Conservation (phyloP, 192 early-diverging fungal species). For the Tieghemiomyces parasiticus region DNA sequence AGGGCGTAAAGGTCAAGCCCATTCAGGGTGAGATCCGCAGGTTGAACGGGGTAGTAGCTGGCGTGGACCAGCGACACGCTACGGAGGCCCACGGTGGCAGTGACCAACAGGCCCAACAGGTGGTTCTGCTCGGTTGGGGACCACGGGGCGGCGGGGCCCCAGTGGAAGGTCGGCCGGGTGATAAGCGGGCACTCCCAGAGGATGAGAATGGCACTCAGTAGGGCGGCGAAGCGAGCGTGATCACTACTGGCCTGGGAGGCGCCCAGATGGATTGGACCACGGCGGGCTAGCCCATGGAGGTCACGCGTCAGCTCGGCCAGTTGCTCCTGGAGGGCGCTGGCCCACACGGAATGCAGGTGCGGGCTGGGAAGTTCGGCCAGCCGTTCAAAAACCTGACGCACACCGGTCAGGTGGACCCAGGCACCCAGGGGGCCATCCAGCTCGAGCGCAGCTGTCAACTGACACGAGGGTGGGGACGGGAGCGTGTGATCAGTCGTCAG, state of each 20-base stretch:
- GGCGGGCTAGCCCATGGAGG: not conserved
- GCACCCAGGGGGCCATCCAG: not conserved
- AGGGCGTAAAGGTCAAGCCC: constrained; percentile 3
- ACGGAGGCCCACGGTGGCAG: not conserved
- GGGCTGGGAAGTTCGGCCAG: not conserved
- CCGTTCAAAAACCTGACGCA: not conserved
- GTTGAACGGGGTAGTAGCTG: too few species aligned
- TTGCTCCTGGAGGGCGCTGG: not conserved
- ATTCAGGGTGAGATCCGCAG: not conserved
- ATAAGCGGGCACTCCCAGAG: constrained; percentile 9
- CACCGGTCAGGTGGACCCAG: not conserved
- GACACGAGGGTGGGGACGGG: not conserved
- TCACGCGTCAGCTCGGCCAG: not conserved
- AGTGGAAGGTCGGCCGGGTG: not conserved
- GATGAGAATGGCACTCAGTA: not conserved
- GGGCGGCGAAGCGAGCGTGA: not conserved
- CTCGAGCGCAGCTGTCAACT: not conserved
- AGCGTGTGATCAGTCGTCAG: not conserved
- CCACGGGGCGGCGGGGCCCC: not conserved
- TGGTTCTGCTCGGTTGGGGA: not conserved
- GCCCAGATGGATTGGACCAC: too few species aligned
- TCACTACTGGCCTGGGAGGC: not conserved
- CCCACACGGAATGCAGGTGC: not conserved
- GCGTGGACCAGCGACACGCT: not conserved
- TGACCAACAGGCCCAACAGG: not conserved